phyloP scores from a whole-genome alignment of 345 rosid genomes.

The Clausena lansium region DNA sequence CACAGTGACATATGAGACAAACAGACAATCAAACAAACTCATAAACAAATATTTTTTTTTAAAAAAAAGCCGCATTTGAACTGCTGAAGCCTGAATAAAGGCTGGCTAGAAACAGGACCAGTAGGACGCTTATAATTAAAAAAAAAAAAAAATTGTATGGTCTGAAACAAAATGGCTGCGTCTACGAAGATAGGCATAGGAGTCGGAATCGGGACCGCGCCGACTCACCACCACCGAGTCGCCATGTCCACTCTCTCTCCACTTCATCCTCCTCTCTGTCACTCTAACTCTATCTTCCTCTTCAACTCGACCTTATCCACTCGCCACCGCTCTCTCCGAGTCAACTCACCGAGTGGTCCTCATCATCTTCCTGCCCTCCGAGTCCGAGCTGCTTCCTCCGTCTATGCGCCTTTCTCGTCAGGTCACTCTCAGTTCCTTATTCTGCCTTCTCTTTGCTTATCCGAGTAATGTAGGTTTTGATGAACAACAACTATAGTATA shows the following conservation, averaged over 20 bases:
- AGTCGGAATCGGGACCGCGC: slow-evolving; percentile 25
- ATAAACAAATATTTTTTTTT: too few relatives aligned
- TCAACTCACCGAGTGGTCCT: slow-evolving; percentile 33
- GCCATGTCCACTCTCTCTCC: slow-evolving; percentile 37
- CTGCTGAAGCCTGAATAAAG: too few relatives aligned
- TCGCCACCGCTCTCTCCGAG: slow-evolving; percentile 33
- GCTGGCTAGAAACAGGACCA: too few relatives aligned
- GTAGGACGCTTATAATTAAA: too few relatives aligned
- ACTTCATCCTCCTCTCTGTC: slow-evolving; percentile 30
- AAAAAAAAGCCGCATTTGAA: too few relatives aligned
- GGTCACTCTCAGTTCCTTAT: slow-evolving; percentile 28
- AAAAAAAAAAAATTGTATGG: slow-evolving; percentile 33
- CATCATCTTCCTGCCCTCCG: slow-evolving; percentile 47
- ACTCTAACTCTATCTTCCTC: slow-evolving; percentile 38
- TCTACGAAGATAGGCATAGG: slow-evolving; percentile 34
- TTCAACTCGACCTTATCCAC: slow-evolving; percentile 31
- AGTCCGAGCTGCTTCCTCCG: slow-evolving; percentile 69
- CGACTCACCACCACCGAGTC: slow-evolving; percentile 28
- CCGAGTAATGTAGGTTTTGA: background rate
- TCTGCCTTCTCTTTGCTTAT: background rate
- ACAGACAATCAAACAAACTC: too few relatives aligned
- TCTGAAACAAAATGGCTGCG: slow-evolving; percentile 41
- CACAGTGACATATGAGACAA: too few relatives aligned
- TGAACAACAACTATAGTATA: too few relatives aligned
- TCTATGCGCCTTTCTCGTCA: slow-evolving; percentile 36